Evolutionary conservation across 2,329 filamentous ascomycete genomes (phyloP), one percentile per base, ranked within the genome.

Genomic region (Chrysoporthe puriensis): DNA sequence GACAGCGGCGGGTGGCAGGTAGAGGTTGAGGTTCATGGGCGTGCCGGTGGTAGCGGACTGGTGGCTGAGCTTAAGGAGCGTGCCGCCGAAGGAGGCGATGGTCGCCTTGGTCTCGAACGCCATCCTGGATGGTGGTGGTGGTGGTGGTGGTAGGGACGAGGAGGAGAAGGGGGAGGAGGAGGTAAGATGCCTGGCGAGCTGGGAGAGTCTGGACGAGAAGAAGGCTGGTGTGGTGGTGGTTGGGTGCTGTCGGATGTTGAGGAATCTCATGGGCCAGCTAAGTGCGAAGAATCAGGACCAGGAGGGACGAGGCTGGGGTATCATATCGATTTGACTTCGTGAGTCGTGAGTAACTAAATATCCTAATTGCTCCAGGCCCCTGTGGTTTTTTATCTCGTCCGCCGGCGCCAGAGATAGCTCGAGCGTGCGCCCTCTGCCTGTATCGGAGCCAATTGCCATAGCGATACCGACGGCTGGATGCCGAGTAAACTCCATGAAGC

Each of bases 31-130:
- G 77, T 88, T 88, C 95, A 98, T 99, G 75, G 94, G 89, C 73
- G 93, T 97, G 74, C 88, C 88, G 67, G 93, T 97, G 70, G 88
- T 86, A 72, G 86, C 82, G 66, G 94, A 93, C 77, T 90, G 82
- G 86, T 99, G 96, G 74, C 90, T 89, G 70, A 99, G 92, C 85
- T 99, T 98, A 74, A 97, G 88, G 69, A 99, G 91, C 82, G 94
- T 94, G 77, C 96, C 96, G 77, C 94, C 95, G 78, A 97, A 98
- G 79, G 90, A 92, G 83, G 90, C 86, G 80, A 98, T 97, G 71
- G 91, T 93, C 69, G 93, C 91, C 78, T 92, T 96, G 73, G 91
- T 97, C 77, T 91, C 92, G 84, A 98, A 94, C 69, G 91, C 84
- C 94, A 96, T 96, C 71, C 72, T 85, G 69, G 42, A n/a, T 11